A percentile compares a stretch with the other conserved stretches of the same genome.
Evolutionary conservation across 1,139 yeast genomes (phyloP).

Genomic region (Magnusiomyces paraingens): DNA sequence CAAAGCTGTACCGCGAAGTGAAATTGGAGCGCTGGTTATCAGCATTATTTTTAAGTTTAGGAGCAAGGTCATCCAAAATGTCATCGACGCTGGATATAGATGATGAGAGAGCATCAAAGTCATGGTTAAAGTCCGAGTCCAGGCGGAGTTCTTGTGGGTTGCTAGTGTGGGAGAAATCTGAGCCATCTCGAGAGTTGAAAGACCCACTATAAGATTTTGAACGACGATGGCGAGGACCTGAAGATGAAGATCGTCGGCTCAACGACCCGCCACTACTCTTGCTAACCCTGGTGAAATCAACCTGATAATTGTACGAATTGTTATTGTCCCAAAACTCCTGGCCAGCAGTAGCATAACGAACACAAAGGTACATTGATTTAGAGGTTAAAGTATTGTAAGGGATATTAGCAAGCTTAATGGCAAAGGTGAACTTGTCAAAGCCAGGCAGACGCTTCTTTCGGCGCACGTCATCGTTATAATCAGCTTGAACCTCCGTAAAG

Average conservation of each 20-base stretch:
- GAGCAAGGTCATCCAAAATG: slow-evolving; percentile 3
- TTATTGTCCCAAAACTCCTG: slow-evolving; percentile 79
- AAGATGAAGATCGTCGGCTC: too few species aligned
- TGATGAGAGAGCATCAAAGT: slow-evolving; percentile 1
- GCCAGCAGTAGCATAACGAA: slow-evolving; percentile 46
- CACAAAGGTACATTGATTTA: slow-evolving; percentile 45
- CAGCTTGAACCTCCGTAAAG: slow-evolving; percentile 60
- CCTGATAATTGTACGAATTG: slow-evolving; percentile 48
- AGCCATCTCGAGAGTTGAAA: too few species aligned
- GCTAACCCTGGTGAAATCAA: slow-evolving; percentile 38
- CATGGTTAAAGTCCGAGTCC: slow-evolving; percentile 4
- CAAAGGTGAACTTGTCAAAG: slow-evolving; percentile 42
- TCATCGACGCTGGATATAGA: slow-evolving; percentile 2
- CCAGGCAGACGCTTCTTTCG: slow-evolving; percentile 34
- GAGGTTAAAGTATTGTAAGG: slow-evolving; percentile 31
- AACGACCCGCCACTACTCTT: slow-evolving; percentile 6
- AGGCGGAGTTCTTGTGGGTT: not conserved
- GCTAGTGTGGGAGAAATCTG: too few species aligned
- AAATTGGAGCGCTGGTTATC: slow-evolving; percentile 14
- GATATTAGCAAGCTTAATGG: slow-evolving; percentile 35
- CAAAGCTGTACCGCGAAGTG: slow-evolving; percentile 36
- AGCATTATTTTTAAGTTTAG: not conserved
- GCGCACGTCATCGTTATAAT: slow-evolving; percentile 56
- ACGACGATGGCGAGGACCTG: not conserved
- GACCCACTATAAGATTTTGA: slow-evolving; percentile 3